Evolutionary conservation across 73 alveolate genomes (phyloP).

Genomic region (Diophrys sp.): DNA sequence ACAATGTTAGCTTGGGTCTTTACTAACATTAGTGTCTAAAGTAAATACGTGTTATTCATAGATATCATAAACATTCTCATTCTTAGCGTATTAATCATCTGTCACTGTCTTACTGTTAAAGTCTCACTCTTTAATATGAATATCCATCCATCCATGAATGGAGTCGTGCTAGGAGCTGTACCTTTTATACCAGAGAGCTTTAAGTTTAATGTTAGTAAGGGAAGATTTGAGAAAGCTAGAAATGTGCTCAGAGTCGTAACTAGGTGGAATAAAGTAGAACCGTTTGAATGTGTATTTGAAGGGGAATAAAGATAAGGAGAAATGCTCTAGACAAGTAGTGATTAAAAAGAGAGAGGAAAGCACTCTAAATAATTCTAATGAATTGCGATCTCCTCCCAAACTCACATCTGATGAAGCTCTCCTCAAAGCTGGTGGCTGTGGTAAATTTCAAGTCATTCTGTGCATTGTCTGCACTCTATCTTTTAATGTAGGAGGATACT

Average conservation of each 20-base stretch:
- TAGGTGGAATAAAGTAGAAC: slow-evolving; percentile 6
- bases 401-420: slow-evolving; percentile 1
- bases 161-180: slow-evolving; percentile 7
- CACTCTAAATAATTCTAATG: too few relatives aligned
- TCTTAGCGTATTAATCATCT: too few relatives aligned
- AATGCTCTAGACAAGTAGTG: too few relatives aligned
- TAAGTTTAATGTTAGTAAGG: slow-evolving; percentile 6
- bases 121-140: too few relatives aligned
- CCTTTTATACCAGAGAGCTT: slow-evolving; percentile 36
- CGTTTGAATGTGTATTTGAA: neutral
- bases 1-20: too few relatives aligned
- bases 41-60: too few relatives aligned
- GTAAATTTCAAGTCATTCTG: neutral
- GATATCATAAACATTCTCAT: too few relatives aligned
- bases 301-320: too few relatives aligned
- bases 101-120: too few relatives aligned
- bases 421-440: slow-evolving; percentile 1
- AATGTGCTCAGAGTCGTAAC: slow-evolving; percentile 4
- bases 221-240: slow-evolving; percentile 31
- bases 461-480: neutral
- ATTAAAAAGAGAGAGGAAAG: too few relatives aligned
- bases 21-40: too few relatives aligned
- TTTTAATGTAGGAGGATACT: neutral
- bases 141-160: too few relatives aligned
- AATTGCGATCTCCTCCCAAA: neutral